Evolutionary conservation across 2,329 filamentous ascomycete genomes (phyloP).

Genomic region (Ophiostoma montium): DNA sequence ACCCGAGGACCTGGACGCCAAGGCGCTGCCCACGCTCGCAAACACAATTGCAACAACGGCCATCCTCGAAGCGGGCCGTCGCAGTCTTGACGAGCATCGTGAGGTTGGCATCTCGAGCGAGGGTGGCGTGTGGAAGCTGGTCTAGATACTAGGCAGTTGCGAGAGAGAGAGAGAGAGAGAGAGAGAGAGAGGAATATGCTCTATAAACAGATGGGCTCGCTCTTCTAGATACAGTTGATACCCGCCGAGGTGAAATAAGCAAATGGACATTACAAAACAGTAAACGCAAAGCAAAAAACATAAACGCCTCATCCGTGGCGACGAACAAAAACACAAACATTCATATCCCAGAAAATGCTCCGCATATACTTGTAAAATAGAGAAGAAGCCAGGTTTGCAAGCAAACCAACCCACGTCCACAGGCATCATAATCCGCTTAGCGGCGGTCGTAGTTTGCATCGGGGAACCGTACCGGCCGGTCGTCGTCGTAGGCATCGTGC

Average conservation of each 20-base stretch:
- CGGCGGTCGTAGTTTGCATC: conserved; percentile 41
- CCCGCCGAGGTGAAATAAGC: not conserved
- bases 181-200: not conserved
- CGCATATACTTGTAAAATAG: not conserved
- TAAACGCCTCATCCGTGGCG: not conserved
- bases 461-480: conserved; percentile 39
- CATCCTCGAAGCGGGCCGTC: conserved; percentile 74
- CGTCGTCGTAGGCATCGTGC: conserved; percentile 30
- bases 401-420: not conserved
- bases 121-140: conserved; percentile 53
- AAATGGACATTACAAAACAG: not conserved
- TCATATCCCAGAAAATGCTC: not conserved
- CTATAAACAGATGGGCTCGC: not conserved
- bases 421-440: conserved; percentile 10
- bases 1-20: conserved; percentile 62
- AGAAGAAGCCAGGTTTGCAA: not conserved
- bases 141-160: conserved; percentile 18
- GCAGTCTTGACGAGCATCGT: conserved; percentile 70
- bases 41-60: conserved; percentile 89
- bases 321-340: not conserved
- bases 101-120: conserved; percentile 59
- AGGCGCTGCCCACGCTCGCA: conserved; percentile 68
- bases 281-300: not conserved
- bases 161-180: not conserved
- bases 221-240: not conserved